These are phyloP conservation scores for Pseudonitzschia delicatissima DNA, from an alignment of 108 stramenopile species.

Conservation along the genomic window DNA sequence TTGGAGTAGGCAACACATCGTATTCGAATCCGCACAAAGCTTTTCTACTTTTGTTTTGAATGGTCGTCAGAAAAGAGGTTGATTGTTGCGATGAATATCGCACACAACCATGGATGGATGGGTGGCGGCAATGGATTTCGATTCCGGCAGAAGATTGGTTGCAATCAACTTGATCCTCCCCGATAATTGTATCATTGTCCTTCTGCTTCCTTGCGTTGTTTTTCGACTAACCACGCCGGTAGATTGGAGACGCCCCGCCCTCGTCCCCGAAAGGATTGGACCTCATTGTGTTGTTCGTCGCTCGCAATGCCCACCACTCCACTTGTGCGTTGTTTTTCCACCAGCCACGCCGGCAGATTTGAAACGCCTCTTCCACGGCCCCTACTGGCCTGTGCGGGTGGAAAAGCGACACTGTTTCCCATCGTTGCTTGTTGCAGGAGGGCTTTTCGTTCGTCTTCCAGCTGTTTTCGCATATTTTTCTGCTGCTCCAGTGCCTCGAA, in stretches of 20 bases:
- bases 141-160: too few relatives aligned
- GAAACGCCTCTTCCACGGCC: slow-evolving; percentile 66
- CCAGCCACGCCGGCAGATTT: slow-evolving; percentile 84
- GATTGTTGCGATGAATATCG: too few relatives aligned
- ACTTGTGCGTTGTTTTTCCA: slow-evolving; percentile 50
- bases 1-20: too few relatives aligned
- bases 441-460: slow-evolving; percentile 59
- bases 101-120: too few relatives aligned
- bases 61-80: too few relatives aligned
- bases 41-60: too few relatives aligned
- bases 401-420: not conserved
- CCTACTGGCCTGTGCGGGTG: slow-evolving; percentile 7
- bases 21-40: too few relatives aligned
- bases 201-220: slow-evolving; percentile 57
- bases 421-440: slow-evolving; percentile 5
- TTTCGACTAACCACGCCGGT: slow-evolving; percentile 84
- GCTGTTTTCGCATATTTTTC: slow-evolving; percentile 40
- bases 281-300: not conserved
- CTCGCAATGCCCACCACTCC: not conserved
- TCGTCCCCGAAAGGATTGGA: slow-evolving; percentile 31
- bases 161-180: too few relatives aligned
- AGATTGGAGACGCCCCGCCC: slow-evolving; percentile 76
- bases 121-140: too few relatives aligned
- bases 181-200: too few relatives aligned
- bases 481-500: slow-evolving; percentile 56